These are phyloP conservation scores for Penicillium verhagenii DNA, from an alignment of 495 filamentous ascomycete genomes.

Conservation along the genomic window DNA sequence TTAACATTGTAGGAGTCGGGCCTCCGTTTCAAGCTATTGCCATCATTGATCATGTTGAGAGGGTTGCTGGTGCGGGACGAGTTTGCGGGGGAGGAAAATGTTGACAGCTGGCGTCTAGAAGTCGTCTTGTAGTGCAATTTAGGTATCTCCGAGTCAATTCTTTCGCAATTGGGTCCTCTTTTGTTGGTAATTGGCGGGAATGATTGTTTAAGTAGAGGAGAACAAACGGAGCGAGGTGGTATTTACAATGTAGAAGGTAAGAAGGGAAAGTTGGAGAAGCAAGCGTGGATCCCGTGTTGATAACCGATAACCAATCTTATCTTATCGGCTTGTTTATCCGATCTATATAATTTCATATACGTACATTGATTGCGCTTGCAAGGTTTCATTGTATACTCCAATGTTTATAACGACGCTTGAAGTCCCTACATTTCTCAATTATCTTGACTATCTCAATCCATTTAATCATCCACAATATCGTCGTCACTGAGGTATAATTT, in stretches of 20 bases:
- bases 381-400: too few relatives aligned
- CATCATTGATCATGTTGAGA: conserved; percentile 27
- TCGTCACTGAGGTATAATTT: conserved; percentile 84
- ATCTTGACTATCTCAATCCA: not conserved
- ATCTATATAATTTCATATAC: not conserved
- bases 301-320: not conserved
- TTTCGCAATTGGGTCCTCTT: not conserved
- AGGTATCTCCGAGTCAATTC: not conserved
- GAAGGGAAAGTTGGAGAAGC: conserved; percentile 1
- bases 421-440: too few relatives aligned
- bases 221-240: not conserved
- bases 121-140: not conserved
- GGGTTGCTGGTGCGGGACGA: not conserved
- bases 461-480: conserved; percentile 88
- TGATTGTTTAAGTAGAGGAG: not conserved
- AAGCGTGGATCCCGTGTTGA: not conserved
- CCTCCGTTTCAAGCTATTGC: conserved; percentile 12
- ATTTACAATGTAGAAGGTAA: too few relatives aligned
- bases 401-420: too few relatives aligned
- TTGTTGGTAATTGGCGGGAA: too few relatives aligned
- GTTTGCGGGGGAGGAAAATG: not conserved
- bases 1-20: conserved; percentile 4
- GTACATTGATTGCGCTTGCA: too few relatives aligned
- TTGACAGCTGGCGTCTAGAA: not conserved
- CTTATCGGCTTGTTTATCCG: not conserved